Evolutionary conservation across 345 rosid species (phyloP).

Genomic region (Citrus reticulata): DNA sequence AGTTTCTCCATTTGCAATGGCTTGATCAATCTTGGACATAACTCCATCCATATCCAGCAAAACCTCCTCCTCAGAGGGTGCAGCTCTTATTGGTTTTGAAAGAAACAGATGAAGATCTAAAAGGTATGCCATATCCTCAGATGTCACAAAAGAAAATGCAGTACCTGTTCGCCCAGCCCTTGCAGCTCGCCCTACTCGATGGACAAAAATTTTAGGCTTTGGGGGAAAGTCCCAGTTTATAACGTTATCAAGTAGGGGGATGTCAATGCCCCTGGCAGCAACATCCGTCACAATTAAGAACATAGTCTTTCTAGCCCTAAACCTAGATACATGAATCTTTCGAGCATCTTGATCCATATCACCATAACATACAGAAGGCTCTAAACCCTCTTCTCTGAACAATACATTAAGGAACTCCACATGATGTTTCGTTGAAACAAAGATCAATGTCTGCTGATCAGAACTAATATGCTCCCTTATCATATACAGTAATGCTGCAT

Average conservation of each 20-base stretch:
- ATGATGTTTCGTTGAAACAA: slow-evolving; percentile 96
- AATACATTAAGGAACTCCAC: slow-evolving; percentile 83
- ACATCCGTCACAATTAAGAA: slow-evolving; percentile 89
- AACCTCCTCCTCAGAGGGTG: slow-evolving; percentile 92
- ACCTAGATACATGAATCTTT: slow-evolving; percentile 81
- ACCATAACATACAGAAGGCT: slow-evolving; percentile 90
- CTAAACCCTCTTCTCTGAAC: slow-evolving; percentile 79
- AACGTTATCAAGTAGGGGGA: slow-evolving; percentile 95
- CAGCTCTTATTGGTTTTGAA: slow-evolving; percentile 80
- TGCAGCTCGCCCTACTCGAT: slow-evolving; percentile 94
- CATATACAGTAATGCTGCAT: slow-evolving; percentile 79
- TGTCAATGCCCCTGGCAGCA: slow-evolving; percentile 97
- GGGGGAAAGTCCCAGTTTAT: slow-evolving; percentile 98
- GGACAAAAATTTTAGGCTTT: slow-evolving; percentile 90
- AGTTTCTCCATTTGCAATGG: slow-evolving; percentile 82
- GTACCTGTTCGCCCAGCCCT: slow-evolving; percentile 94
- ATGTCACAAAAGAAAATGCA: slow-evolving; percentile 85
- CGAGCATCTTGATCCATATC: slow-evolving; percentile 99
- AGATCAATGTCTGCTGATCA: slow-evolving; percentile 76
- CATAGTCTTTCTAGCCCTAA: slow-evolving; percentile 84
- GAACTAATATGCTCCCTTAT: slow-evolving; percentile 75
- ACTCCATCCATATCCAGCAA: slow-evolving; percentile 73
- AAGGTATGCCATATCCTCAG: slow-evolving; percentile 87
- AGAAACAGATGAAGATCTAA: slow-evolving; percentile 94
- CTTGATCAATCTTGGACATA: slow-evolving; percentile 62